phyloP scores from a whole-genome alignment of 2,329 filamentous ascomycete species.

The Coleophoma cylindrospora region DNA sequence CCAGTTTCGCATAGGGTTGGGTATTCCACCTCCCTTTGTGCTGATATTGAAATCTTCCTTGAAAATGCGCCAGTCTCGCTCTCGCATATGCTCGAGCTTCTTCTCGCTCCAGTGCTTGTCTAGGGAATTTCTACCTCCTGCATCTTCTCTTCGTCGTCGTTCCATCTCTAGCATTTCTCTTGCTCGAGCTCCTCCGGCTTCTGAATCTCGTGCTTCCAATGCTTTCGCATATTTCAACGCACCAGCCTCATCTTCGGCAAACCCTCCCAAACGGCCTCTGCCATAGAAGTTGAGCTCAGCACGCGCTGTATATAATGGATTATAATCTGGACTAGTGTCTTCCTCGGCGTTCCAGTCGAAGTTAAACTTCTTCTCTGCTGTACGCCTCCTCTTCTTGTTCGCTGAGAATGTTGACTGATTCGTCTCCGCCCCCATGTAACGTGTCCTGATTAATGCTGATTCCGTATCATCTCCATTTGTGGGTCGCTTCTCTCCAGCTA shows the following conservation, averaged over 20 bases:
- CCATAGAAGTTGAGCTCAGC: constrained; percentile 67
- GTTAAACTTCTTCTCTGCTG: constrained; percentile 96
- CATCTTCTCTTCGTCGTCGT: constrained; percentile 67
- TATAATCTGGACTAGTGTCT: constrained; percentile 81
- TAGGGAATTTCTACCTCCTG: constrained; percentile 64
- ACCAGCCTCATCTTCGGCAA: constrained; percentile 53
- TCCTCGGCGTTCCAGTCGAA: constrained; percentile 97
- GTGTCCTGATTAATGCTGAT: constrained; percentile 66
- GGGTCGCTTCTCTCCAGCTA: constrained; percentile 30
- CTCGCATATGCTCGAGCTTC: constrained; percentile 85
- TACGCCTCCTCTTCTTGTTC: constrained; percentile 90
- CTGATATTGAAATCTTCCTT: constrained; percentile 98
- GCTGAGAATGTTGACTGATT: constrained; percentile 87
- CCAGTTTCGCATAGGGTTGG: constrained; percentile 96
- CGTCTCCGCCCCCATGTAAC: constrained; percentile 88
- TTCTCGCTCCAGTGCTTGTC: constrained; percentile 98
- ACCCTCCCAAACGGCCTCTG: constrained; percentile 62
- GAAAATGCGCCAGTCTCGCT: constrained; percentile 98
- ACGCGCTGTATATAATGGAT: constrained; percentile 70
- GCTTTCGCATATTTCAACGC: constrained; percentile 58
- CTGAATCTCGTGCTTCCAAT: constrained; percentile 68
- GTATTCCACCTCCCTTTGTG: constrained; percentile 86
- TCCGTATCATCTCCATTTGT: constrained; percentile 57
- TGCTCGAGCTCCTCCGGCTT: constrained; percentile 72
- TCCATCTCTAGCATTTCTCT: constrained; percentile 82